These are phyloP conservation scores for Triadica sebifera DNA, from an alignment of 345 rosid species.

Conservation along the genomic window DNA sequence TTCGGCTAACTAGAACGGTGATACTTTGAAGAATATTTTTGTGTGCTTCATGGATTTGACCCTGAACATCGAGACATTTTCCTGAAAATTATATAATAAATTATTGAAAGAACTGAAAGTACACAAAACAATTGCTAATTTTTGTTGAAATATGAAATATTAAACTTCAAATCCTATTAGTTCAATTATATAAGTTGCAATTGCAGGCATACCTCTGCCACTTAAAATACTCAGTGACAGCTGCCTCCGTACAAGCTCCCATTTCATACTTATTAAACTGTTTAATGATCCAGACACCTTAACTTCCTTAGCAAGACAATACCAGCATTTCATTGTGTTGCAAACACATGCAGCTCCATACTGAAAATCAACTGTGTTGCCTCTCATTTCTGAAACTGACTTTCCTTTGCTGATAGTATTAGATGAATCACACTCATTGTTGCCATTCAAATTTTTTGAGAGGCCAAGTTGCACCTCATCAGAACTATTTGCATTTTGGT, in stretches of 20 bases:
- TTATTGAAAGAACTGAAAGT: background rate
- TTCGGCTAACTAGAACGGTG: conserved; percentile 47
- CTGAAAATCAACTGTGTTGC: conserved; percentile 24
- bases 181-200: background rate
- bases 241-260: conserved; percentile 69
- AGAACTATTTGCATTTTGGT: conserved; percentile 32
- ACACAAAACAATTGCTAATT: background rate
- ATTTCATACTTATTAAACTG: conserved; percentile 45
- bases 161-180: background rate
- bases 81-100: conserved; percentile 44
- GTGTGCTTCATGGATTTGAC: conserved; percentile 60
- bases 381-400: conserved; percentile 28
- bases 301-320: conserved; percentile 47
- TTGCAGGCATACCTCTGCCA: conserved; percentile 53
- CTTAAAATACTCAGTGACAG: conserved; percentile 51
- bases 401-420: conserved; percentile 26
- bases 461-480: conserved; percentile 28
- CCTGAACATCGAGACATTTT: conserved; percentile 54
- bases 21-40: conserved; percentile 57
- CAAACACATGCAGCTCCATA: conserved; percentile 49
- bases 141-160: background rate
- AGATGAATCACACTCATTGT: conserved; percentile 18
- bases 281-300: conserved; percentile 47
- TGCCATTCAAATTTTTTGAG: conserved; percentile 27
- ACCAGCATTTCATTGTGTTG: conserved; percentile 55